phyloP scores from a whole-genome alignment of 441 rosid species.

The Euphorbia corollata region DNA sequence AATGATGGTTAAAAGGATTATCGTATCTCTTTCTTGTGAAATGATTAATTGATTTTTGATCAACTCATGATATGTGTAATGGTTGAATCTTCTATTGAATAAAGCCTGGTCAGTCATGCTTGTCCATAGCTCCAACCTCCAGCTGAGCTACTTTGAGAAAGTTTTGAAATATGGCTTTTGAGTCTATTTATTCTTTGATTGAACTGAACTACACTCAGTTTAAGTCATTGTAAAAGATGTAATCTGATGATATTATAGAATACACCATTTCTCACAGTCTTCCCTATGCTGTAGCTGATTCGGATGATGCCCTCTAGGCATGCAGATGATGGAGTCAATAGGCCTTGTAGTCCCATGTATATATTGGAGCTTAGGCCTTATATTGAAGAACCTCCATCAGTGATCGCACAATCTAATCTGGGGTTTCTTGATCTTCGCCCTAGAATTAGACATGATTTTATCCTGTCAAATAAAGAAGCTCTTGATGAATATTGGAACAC shows the following conservation, averaged over 20 bases:
- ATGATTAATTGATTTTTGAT: neutral
- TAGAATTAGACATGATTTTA: conserved; percentile 84
- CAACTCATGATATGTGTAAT: neutral
- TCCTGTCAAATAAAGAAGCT: conserved; percentile 65
- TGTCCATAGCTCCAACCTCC: neutral
- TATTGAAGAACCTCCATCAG: conserved; percentile 74
- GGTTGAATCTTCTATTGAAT: neutral
- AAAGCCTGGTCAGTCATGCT: conserved; percentile 1
- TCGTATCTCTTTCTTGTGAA: neutral
- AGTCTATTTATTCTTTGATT: neutral
- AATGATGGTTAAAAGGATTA: neutral
- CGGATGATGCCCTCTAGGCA: conserved; percentile 56
- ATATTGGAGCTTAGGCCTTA: conserved; percentile 88
- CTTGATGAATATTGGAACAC: conserved; percentile 94
- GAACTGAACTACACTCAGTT: neutral
- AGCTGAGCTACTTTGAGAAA: neutral
- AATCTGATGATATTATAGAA: conserved; percentile 6
- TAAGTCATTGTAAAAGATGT: conserved; percentile 11
- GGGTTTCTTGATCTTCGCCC: conserved; percentile 78
- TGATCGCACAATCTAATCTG: conserved; percentile 44
- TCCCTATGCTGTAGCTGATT: conserved; percentile 55
- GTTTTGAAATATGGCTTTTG: neutral
- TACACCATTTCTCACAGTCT: conserved; percentile 22
- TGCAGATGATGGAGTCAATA: conserved; percentile 41
- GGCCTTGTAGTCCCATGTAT: conserved; percentile 53